Evolutionary conservation across 331 rosid species (phyloP).

Genomic region (Malus hybrid): DNA sequence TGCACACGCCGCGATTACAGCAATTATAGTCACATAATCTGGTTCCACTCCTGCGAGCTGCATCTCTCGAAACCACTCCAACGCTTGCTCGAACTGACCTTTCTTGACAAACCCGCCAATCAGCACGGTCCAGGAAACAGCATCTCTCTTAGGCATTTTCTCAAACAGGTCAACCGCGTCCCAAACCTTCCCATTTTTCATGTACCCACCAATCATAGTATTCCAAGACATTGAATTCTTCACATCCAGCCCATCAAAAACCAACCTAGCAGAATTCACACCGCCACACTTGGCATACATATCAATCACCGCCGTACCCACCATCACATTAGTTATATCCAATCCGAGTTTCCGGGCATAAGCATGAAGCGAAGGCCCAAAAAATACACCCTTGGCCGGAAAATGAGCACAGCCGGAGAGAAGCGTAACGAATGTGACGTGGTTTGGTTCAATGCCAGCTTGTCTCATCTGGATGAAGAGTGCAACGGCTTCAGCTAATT

Average conservation of each 20-base stretch:
- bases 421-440: slow-evolving; percentile 54
- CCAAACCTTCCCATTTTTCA: slow-evolving; percentile 44
- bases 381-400: slow-evolving; percentile 19
- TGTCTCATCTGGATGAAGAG: slow-evolving; percentile 46
- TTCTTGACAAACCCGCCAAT: slow-evolving; percentile 71
- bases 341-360: slow-evolving; percentile 40
- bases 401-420: slow-evolving; percentile 63
- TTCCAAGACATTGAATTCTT: slow-evolving; percentile 68
- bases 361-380: slow-evolving; percentile 50
- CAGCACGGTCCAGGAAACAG: slow-evolving; percentile 64
- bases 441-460: slow-evolving; percentile 51
- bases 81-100: slow-evolving; percentile 43
- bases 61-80: slow-evolving; percentile 58
- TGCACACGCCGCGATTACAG: slow-evolving; percentile 64
- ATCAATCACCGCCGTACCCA: slow-evolving; percentile 63
- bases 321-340: slow-evolving; percentile 47
- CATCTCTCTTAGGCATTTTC: slow-evolving; percentile 61
- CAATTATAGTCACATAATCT: slow-evolving; percentile 68
- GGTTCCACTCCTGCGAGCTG: slow-evolving; percentile 50
- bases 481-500: slow-evolving; percentile 43
- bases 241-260: slow-evolving; percentile 40
- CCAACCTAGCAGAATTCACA: slow-evolving; percentile 35
- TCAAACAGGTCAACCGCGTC: slow-evolving; percentile 54
- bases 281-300: slow-evolving; percentile 62
- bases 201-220: slow-evolving; percentile 59